Percentiles rank a stretch among this genome's conserved stretches.
These are phyloP conservation scores for Quercus agrifolia DNA, from an alignment of 306 rosid species.

Conservation along the genomic window DNA sequence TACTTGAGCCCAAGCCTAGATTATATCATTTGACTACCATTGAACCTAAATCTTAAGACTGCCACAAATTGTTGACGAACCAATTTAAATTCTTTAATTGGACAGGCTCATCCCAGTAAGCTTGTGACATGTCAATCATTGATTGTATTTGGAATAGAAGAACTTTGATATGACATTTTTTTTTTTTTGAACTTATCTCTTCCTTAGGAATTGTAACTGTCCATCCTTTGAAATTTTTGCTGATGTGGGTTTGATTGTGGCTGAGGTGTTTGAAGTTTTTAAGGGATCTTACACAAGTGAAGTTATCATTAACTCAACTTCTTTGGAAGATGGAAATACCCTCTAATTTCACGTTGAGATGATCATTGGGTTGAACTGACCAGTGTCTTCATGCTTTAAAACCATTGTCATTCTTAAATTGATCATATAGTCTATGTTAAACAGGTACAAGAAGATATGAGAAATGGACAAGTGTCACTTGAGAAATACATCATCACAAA, in stretches of 20 bases:
- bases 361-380: neutral
- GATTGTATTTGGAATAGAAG: neutral
- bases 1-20: slow-evolving; percentile 1
- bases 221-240: neutral
- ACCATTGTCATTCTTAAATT: slow-evolving; percentile 10
- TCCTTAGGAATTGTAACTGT: neutral
- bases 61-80: neutral
- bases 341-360: neutral
- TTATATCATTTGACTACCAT: neutral
- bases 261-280: neutral
- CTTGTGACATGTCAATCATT: neutral
- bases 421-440: slow-evolving; percentile 13
- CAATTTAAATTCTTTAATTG: neutral
- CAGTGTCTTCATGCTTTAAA: neutral
- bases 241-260: neutral
- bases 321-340: neutral
- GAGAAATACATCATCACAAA: slow-evolving; percentile 92
- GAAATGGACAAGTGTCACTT: slow-evolving; percentile 70
- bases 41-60: neutral
- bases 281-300: neutral
- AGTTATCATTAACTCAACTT: neutral
- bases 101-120: neutral
- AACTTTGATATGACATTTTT: neutral
- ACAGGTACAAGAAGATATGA: slow-evolving; percentile 95
- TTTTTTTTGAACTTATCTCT: neutral